These are phyloP conservation scores for Penicillium sp. DNA, from an alignment of 2,329 filamentous ascomycete species.

Conservation along the genomic window DNA sequence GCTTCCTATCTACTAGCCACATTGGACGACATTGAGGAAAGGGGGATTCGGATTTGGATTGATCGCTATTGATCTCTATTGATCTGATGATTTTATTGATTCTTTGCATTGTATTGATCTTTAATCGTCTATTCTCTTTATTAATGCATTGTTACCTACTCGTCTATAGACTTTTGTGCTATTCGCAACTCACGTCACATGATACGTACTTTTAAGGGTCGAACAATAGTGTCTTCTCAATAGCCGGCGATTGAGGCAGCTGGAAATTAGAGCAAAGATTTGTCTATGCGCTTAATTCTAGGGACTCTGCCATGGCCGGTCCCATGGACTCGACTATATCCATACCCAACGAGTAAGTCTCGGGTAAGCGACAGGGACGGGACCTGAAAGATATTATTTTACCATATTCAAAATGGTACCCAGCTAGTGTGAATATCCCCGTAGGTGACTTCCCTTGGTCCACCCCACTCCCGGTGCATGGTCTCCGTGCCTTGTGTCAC, in stretches of 20 bases:
- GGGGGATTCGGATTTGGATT: slow-evolving; percentile 1
- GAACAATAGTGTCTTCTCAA: not conserved
- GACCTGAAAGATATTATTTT: not conserved
- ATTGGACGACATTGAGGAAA: slow-evolving; percentile 7
- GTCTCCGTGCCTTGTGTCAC: not conserved
- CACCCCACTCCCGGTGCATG: not conserved
- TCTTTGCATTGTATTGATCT: not conserved
- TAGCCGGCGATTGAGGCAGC: not conserved
- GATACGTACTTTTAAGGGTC: slow-evolving; percentile 4
- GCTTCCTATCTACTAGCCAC: slow-evolving; percentile 7
- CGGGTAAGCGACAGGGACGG: not conserved
- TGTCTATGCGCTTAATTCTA: not conserved
- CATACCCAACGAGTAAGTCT: not conserved
- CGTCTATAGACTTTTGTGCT: too few species aligned
- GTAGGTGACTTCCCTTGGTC: too few species aligned
- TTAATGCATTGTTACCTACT: not conserved
- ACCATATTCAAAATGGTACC: not conserved
- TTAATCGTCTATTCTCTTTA: not conserved
- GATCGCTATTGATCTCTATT: not conserved
- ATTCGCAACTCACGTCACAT: slow-evolving; percentile 3
- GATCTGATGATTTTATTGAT: not conserved
- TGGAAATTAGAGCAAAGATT: not conserved
- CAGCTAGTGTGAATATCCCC: too few species aligned
- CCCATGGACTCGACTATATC: not conserved
- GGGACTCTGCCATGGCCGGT: not conserved